Evolutionary conservation across 1,284 basidiomycete species (phyloP), one percentile per base, ranked within the genome.

Genomic region (Mrakiaceae sp.): DNA sequence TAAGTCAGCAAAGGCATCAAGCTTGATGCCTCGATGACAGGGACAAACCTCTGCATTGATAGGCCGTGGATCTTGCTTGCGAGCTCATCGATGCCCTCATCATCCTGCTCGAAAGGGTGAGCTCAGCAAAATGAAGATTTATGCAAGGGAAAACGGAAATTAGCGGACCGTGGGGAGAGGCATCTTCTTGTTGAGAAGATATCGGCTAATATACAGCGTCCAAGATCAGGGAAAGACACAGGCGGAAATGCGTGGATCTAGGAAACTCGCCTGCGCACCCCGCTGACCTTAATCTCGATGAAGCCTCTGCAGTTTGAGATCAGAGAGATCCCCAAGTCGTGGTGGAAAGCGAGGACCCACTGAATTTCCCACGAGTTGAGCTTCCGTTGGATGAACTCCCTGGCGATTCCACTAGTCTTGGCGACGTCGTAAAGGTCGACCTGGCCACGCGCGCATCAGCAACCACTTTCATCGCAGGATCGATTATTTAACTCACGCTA

Each of bases 181-280:
- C 27, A 27, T 27, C 27, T 27, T 27, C 27, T 27, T 27, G 27
- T 27, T 27, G 27, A 27, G 27, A 27, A 27, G 27, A 27, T 27
- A 27, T 27, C 27, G 27, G 27, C 27, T 27, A 27, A 27, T 27
- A 27, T 27, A 27, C 27, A 27, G 27, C 27, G 27, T 27, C 27
- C 27, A 27, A 27, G 27, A 27, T 27, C 27, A 27, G 27, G 27
- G 27, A 27, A 27, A 27, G 27, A 27, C 27, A 27, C 27, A 27
- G 27, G 27, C 27, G 27, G 27, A 27, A 27, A 27, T 27, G 27
- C 66, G 79, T 81, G 79, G n/a, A 74, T 71, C 9, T 74, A 66
- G 69, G 74, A 77, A 66, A 82, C 69, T 54, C 73, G 59, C 9
- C 72, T 70, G 0, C 78, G 77, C 1, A 82, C 76, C 74, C 80